Evolutionary conservation across 2,329 filamentous ascomycete genomes (phyloP), one percentile per base, ranked within the genome.

Genomic region (Rhexocercosporidium sp.): DNA sequence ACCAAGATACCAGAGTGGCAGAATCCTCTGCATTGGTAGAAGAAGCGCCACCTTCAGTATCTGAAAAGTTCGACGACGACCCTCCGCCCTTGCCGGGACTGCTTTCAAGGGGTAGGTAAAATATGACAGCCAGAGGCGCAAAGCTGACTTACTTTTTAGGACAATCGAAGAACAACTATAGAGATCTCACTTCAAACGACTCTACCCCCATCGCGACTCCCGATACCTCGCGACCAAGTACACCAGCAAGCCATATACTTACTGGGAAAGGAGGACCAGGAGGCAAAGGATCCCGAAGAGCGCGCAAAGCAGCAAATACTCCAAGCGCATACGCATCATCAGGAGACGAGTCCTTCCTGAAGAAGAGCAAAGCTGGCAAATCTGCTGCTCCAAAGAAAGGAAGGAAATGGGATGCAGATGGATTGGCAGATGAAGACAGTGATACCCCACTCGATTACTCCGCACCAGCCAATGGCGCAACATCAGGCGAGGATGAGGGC

Each of bases 401-500:
- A 74, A 89, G 96, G 70, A 94, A 92, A 77, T 99, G 96, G 96
- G 92, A 94, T 75, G 92, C 92, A 5, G 93, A 97, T 77, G 96
- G 96, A 3, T 83, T 91, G 73, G 93, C 93, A 7, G 92, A 94
- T 71, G 95, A 93, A 66, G 88, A 91, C 66, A 92, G 92, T 68
- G 88, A 88, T 74, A 85, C 90, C 18, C 88, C 92, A 67, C 84
- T 99, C 39, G 96, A 99, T 81, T 99, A 98, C 80, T 99, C 96
- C n/a, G 86, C 85, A 3, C 80, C 83, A 22, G 85, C 84, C 56
- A 82, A 82, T 54, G 77, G 80, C 27, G 82, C 81, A 47, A 85
- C 81, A 61, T 86, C 86, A 71, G 85, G 86, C 59, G 85, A 87
- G 72, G 78, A 78, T 34, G 81, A 87, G 62, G 79, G 79, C 1